A percentile compares a stretch with the other conserved stretches of the same genome.
phyloP scores from a whole-genome alignment of 495 filamentous ascomycete genomes.

The Neurospora sublineolata region DNA sequence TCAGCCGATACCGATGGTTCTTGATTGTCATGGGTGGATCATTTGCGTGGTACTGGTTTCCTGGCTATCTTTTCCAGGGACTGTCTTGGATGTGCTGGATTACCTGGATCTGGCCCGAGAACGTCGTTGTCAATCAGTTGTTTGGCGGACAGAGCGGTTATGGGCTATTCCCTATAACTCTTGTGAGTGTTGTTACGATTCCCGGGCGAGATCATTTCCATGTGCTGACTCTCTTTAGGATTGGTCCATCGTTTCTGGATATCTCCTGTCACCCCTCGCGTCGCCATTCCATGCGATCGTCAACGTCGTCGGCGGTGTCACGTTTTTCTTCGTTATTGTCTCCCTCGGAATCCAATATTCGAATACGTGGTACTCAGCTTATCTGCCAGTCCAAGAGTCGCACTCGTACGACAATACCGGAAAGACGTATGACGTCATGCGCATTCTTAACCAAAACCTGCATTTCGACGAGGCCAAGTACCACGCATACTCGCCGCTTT shows the following conservation, averaged over 20 bases:
- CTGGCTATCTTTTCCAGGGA: conserved; percentile 47
- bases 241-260: conserved; percentile 55
- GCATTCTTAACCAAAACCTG: conserved; percentile 35
- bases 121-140: conserved; percentile 55
- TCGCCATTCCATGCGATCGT: conserved; percentile 55
- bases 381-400: conserved; percentile 43
- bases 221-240: conserved; percentile 26
- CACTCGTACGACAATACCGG: conserved; percentile 52
- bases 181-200: conserved; percentile 17
- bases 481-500: conserved; percentile 48
- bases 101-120: conserved; percentile 51
- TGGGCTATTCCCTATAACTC: conserved; percentile 44
- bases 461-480: conserved; percentile 43
- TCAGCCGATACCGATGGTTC: conserved; percentile 56
- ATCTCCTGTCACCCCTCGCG: conserved; percentile 55
- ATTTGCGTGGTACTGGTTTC: conserved; percentile 46
- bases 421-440: conserved; percentile 41
- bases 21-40: conserved; percentile 43
- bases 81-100: conserved; percentile 49
- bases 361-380: conserved; percentile 52
- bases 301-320: conserved; percentile 46
- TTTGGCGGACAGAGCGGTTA: conserved; percentile 56
- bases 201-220: neutral
- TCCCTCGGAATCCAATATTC: conserved; percentile 50
- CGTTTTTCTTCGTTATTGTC: conserved; percentile 40